Evolutionary conservation across 1,139 yeast species (phyloP).

Genomic region (Diutina sp.): DNA sequence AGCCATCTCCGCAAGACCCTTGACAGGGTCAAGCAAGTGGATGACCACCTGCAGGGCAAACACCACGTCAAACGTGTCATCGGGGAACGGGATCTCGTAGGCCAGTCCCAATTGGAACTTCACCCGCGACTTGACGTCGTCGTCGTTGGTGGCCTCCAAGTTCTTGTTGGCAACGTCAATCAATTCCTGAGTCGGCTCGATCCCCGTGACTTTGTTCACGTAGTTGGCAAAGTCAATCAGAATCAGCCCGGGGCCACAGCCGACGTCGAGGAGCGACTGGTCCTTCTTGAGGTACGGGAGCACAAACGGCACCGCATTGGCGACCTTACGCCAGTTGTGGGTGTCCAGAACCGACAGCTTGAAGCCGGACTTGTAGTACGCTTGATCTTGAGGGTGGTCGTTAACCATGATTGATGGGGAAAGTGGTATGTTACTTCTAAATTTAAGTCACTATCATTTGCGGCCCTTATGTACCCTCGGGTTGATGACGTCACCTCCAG

Average conservation of each 20-base stretch:
- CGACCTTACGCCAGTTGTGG: slow-evolving; percentile 23
- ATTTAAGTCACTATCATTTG: no score
- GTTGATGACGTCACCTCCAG: neutral
- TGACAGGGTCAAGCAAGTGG: slow-evolving; percentile 19
- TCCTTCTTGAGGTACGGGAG: slow-evolving; percentile 15
- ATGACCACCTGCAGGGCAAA: slow-evolving; percentile 26
- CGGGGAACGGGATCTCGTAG: slow-evolving; percentile 19
- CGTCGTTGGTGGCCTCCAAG: slow-evolving; percentile 7
- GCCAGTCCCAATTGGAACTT: slow-evolving; percentile 18
- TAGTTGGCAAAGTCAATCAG: slow-evolving; percentile 21
- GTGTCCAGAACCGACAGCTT: slow-evolving; percentile 13
- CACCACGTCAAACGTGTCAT: slow-evolving; percentile 24
- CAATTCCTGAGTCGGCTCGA: slow-evolving; percentile 20
- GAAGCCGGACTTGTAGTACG: slow-evolving; percentile 14
- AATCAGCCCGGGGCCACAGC: slow-evolving; percentile 31
- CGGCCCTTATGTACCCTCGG: no score
- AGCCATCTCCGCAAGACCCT: slow-evolving; percentile 5
- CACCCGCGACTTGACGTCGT: slow-evolving; percentile 5
- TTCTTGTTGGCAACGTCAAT: slow-evolving; percentile 13
- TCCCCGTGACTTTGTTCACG: slow-evolving; percentile 19
- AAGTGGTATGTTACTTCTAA: no score
- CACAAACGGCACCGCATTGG: slow-evolving; percentile 16
- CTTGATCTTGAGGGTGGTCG: slow-evolving; percentile 6
- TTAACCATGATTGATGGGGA: neutral
- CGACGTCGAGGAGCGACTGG: slow-evolving; percentile 23